Evolutionary conservation across 495 filamentous ascomycete species (phyloP).

Genomic region (Hamigera avellanea): DNA sequence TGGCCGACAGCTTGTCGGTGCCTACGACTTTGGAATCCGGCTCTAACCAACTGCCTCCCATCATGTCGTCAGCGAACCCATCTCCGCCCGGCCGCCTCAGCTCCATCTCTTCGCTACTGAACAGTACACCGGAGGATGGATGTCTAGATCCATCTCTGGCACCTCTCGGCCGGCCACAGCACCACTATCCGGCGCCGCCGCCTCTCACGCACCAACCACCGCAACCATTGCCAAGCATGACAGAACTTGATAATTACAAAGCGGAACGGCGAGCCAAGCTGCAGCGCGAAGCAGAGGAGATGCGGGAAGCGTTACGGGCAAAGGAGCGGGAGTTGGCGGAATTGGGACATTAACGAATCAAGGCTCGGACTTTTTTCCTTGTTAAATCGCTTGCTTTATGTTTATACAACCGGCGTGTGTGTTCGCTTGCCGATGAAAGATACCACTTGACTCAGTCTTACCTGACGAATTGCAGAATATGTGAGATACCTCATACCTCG

Average conservation of each 20-base stretch:
- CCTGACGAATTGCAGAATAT: too few species aligned
- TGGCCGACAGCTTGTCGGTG: slow-evolving; percentile 15
- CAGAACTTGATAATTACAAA: slow-evolving; percentile 41
- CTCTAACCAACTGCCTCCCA: slow-evolving; percentile 35
- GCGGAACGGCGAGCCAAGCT: slow-evolving; percentile 54
- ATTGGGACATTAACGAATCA: slow-evolving; percentile 26
- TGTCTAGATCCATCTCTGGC: slow-evolving; percentile 38
- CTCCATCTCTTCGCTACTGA: slow-evolving; percentile 74
- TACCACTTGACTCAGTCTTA: too few species aligned
- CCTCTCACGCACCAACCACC: slow-evolving; percentile 14
- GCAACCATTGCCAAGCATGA: slow-evolving; percentile 26
- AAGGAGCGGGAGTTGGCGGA: slow-evolving; percentile 74
- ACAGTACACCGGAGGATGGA: slow-evolving; percentile 33
- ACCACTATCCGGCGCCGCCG: slow-evolving; percentile 13
- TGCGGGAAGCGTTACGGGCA: slow-evolving; percentile 59
- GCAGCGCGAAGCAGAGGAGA: slow-evolving; percentile 62
- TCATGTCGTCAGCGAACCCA: slow-evolving; percentile 29
- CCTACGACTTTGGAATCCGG: slow-evolving; percentile 24
- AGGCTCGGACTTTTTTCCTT: too few species aligned
- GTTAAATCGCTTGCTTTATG: neutral
- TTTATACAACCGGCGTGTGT: too few species aligned
- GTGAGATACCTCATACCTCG: too few species aligned
- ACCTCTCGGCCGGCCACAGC: slow-evolving; percentile 19
- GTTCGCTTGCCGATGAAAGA: too few species aligned
- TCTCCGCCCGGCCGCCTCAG: slow-evolving; percentile 45